phyloP scores from a whole-genome alignment of 352 stramenopile genomes.

The Pythium monospermum region DNA sequence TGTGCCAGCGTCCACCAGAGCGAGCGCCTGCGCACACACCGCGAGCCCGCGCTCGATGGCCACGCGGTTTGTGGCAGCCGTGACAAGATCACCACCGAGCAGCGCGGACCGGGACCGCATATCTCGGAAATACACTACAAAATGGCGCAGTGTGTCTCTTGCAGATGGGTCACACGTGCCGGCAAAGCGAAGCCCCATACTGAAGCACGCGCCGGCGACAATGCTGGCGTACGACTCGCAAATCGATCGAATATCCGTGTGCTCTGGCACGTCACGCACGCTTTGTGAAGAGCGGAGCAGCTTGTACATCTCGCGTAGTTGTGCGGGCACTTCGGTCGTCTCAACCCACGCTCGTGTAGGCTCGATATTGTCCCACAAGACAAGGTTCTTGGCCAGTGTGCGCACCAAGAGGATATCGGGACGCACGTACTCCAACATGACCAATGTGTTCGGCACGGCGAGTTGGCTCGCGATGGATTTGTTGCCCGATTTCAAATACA shows the following conservation, averaged over 20 bases:
- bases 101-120: constrained; percentile 47
- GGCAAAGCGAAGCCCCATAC: constrained; percentile 93
- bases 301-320: constrained; percentile 49
- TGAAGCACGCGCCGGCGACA: constrained; percentile 92
- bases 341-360: constrained; percentile 91
- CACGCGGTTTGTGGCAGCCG: constrained; percentile 63
- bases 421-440: constrained; percentile 94
- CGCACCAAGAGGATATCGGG: constrained; percentile 95
- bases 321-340: constrained; percentile 44
- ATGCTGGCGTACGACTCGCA: constrained; percentile 95
- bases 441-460: constrained; percentile 91
- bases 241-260: constrained; percentile 85
- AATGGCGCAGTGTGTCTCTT: constrained; percentile 53
- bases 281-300: constrained; percentile 10
- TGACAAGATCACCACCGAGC: constrained; percentile 37
- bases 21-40: constrained; percentile 88
- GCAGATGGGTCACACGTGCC: constrained; percentile 71
- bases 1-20: constrained; percentile 94
- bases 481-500: constrained; percentile 95
- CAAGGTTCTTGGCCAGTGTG: constrained; percentile 91
- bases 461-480: constrained; percentile 80
- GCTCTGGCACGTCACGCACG: constrained; percentile 15
- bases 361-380: constrained; percentile 94
- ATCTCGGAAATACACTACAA: constrained; percentile 72
- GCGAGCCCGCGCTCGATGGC: constrained; percentile 94